Evolutionary conservation across 192 early-diverging fungal genomes (phyloP), one percentile per base, ranked within the genome.

Genomic region (Backusella liffmaniae): DNA sequence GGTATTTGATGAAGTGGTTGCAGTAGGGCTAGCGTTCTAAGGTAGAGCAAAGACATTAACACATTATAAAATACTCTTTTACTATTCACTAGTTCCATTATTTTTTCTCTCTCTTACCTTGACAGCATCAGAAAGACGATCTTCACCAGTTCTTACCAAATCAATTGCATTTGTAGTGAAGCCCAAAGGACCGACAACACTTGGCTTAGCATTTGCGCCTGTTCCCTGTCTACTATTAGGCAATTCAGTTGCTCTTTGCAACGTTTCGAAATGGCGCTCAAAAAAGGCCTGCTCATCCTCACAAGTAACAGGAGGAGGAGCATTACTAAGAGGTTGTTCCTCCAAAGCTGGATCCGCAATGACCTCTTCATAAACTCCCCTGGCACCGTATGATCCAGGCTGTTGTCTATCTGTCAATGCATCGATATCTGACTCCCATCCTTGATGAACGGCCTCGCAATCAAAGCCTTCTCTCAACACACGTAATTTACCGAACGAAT

Each of bases 281-380:
- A 98, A 84, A 83, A 98, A 98, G 4, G 83, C 84, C 79, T 98
- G 95, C 75, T 98, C 95, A 67, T 95, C 91, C 77, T 97, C 96
- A 10, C 94, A 92, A 0, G 82, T 80, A 10, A 96, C 89, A 21
- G 86, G 74, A 35, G 88, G 84, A 76, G 91, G 89, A 75, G 89
- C 86, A 29, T 88, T 80, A 0, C 26, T 70, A 23, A 86, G 81
- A 3, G 90, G 82, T 88, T 84, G 84, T 13, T 81, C 83, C 4
- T 80, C 76, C 8, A 79, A 74, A 66, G 80, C 70, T 10, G 84
- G 84, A 39, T 90, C 79, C 13, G 80, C 73, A 74, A 91, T 87
- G 6, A 85, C 83, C 16, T 91, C 91, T 15, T 90, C 84, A 69
- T 86, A 91, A 37, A 89, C 81, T 41, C 86, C 85, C 67, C 86